phyloP scores from a whole-genome alignment of 1,284 basidiomycete species.

The Rhodofomes roseus region DNA sequence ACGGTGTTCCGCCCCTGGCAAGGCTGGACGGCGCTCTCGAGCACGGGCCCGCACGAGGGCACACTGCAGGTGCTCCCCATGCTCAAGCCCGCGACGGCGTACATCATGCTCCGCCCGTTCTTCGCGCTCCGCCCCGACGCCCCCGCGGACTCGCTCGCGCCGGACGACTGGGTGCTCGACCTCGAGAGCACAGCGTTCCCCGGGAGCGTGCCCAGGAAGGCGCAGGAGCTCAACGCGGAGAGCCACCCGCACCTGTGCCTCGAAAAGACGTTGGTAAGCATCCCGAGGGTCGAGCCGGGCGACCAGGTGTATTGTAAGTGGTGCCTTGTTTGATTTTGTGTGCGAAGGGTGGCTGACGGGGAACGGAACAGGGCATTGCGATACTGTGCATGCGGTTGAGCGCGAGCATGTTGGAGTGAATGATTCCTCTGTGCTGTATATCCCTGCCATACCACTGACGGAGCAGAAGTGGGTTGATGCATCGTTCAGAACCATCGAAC shows the following conservation, averaged over 20 bases:
- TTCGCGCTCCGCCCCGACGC: conserved; percentile 43
- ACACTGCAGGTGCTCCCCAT: conserved; percentile 59
- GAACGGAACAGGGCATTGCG: conserved; percentile 48
- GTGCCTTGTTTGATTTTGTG: background rate
- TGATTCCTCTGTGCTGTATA: conserved; percentile 78
- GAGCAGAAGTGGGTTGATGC: conserved; percentile 47
- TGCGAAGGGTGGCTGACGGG: background rate
- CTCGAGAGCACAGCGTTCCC: conserved; percentile 58
- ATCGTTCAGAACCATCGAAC: too few relatives aligned
- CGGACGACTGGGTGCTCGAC: conserved; percentile 64
- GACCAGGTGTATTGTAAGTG: conserved; percentile 71
- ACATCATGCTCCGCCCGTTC: conserved; percentile 74
- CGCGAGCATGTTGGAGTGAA: conserved; percentile 49
- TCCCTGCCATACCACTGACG: conserved; percentile 74
- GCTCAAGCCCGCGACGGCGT: conserved; percentile 57
- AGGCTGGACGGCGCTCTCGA: conserved; percentile 69
- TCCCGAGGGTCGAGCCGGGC: conserved; percentile 61
- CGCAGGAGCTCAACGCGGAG: conserved; percentile 57
- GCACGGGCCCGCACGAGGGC: conserved; percentile 63
- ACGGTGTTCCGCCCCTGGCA: conserved; percentile 79
- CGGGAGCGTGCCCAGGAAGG: conserved; percentile 54
- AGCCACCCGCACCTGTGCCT: conserved; percentile 75
- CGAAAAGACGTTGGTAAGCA: conserved; percentile 45
- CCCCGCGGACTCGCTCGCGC: conserved; percentile 21
- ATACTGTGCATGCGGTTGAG: conserved; percentile 75